These are phyloP conservation scores for Betula pendula DNA, from an alignment of 306 rosid genomes.

Conservation along the genomic window DNA sequence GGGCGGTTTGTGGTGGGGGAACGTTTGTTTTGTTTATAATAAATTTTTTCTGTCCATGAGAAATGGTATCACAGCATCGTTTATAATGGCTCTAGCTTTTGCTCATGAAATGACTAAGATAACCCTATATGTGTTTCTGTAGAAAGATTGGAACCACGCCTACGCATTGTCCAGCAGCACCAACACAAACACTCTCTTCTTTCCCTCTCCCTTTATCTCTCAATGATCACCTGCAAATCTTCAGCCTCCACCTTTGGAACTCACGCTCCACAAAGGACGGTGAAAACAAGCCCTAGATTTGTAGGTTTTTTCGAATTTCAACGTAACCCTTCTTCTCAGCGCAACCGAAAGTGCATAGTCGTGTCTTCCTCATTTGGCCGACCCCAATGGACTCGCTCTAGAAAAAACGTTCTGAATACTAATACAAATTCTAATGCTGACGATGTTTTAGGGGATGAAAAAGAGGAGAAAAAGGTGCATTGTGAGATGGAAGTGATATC, in stretches of 20 bases:
- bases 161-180: too few relatives aligned
- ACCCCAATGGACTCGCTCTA: slow-evolving; percentile 31
- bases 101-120: too few relatives aligned
- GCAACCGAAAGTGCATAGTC: slow-evolving; percentile 32
- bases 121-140: too few relatives aligned
- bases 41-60: too few relatives aligned
- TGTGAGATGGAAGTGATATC: slow-evolving; percentile 84
- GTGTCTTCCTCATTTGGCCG: slow-evolving; percentile 36
- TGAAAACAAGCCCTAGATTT: slow-evolving; percentile 30
- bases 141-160: too few relatives aligned
- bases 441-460: slow-evolving; percentile 6
- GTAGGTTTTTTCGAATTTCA: slow-evolving; percentile 13
- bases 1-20: too few relatives aligned
- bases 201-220: not conserved
- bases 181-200: not conserved
- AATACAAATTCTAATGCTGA: slow-evolving; percentile 8
- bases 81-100: too few relatives aligned
- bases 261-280: slow-evolving; percentile 22
- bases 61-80: too few relatives aligned
- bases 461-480: slow-evolving; percentile 48
- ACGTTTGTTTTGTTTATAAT: too few relatives aligned
- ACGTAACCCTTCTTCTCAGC: slow-evolving; percentile 16
- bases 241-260: slow-evolving; percentile 38
- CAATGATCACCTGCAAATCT: slow-evolving; percentile 56
- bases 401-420: not conserved